These are phyloP conservation scores for Pyrus pyrifolia DNA, from an alignment of 306 rosid genomes.

Conservation along the genomic window DNA sequence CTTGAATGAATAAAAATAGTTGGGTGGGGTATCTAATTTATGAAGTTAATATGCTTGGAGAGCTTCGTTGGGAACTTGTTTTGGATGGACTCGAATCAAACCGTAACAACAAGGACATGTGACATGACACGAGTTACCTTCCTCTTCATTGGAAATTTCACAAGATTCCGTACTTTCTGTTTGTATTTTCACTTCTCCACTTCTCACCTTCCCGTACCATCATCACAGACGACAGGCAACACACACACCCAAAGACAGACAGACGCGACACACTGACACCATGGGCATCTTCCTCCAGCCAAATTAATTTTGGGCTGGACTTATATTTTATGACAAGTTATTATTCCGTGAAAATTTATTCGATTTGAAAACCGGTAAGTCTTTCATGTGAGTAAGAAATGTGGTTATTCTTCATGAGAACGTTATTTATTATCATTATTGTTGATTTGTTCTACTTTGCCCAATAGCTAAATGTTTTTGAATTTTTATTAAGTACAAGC, in stretches of 20 bases:
- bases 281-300: neutral
- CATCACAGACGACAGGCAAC: neutral
- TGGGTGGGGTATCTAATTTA: neutral
- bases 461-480: too few species aligned
- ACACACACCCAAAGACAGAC: neutral
- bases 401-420: too few species aligned
- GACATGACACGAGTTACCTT: neutral
- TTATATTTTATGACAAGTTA: too few species aligned
- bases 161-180: conserved; percentile 28
- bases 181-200: neutral
- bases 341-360: too few species aligned
- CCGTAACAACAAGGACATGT: neutral
- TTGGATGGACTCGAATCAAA: neutral
- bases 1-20: neutral
- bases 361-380: too few species aligned
- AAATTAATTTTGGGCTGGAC: too few species aligned
- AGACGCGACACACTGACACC: neutral
- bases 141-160: conserved; percentile 31
- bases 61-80: neutral
- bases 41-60: neutral
- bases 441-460: too few species aligned
- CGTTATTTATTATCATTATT: too few species aligned
- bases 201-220: conserved; percentile 11
- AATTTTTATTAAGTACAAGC: too few species aligned
- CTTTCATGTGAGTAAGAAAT: too few species aligned